A percentile compares a stretch with the other conserved stretches of the same genome.
These are phyloP conservation scores for Hypericum androsaemum DNA, from an alignment of 345 rosid species.

Conservation along the genomic window DNA sequence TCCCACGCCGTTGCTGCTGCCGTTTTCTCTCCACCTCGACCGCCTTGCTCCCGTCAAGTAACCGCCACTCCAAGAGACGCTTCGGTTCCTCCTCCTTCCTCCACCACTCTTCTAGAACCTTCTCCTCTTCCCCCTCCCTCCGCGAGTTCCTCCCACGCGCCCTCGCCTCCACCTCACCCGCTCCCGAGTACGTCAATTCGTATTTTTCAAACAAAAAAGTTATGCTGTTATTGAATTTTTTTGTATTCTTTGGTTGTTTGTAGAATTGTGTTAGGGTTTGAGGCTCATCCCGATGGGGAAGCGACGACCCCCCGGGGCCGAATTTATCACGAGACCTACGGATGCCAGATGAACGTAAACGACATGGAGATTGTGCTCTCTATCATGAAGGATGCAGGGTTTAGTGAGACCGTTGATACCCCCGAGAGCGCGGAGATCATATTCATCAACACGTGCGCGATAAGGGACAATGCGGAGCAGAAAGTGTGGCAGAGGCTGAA, in stretches of 20 bases:
- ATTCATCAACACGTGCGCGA: constrained; percentile 82
- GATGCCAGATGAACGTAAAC: constrained; percentile 92
- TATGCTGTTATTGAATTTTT: too few species aligned
- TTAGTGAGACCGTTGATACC: constrained; percentile 46
- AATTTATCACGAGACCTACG: constrained; percentile 84
- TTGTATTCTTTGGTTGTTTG: constrained; percentile 13
- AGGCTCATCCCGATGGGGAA: constrained; percentile 16
- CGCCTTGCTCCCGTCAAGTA: too few species aligned
- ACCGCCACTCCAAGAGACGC: too few species aligned
- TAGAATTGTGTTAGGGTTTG: constrained; percentile 27
- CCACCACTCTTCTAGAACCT: too few species aligned
- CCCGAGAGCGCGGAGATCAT: constrained; percentile 91
- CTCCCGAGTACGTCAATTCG: too few species aligned
- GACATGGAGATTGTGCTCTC: constrained; percentile 93
- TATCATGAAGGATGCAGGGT: constrained; percentile 79
- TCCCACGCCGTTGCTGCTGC: too few species aligned
- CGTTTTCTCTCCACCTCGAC: too few species aligned
- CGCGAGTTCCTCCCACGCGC: too few species aligned
- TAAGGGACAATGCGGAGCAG: constrained; percentile 87
- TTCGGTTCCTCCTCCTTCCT: too few species aligned
- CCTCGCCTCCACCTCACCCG: too few species aligned
- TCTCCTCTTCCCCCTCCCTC: too few species aligned
- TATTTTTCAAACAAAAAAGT: too few species aligned
- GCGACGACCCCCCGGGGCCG: constrained; percentile 42
- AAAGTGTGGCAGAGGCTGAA: constrained; percentile 96